A percentile compares a stretch with the other conserved stretches of the same genome.
Conservation (phyloP, 495 filamentous ascomycete species). For the Aspergillus carlsbadensis region DNA sequence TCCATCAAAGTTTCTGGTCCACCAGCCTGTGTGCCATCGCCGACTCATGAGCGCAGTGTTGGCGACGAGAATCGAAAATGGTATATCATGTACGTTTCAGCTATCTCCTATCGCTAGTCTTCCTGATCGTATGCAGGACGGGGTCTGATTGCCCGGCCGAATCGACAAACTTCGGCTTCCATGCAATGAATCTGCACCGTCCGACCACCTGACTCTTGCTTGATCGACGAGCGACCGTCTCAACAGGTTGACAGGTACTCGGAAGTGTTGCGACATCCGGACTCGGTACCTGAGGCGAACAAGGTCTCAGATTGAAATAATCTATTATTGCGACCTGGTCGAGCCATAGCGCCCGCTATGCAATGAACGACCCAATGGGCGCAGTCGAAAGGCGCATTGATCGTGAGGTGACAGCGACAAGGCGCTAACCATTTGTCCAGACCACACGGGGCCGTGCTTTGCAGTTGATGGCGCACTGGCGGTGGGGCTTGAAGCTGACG, state of each 20-base stretch:
- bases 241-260: too few species aligned
- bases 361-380: neutral
- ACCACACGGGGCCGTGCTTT: conserved; percentile 13
- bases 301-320: neutral
- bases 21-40: neutral
- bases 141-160: neutral
- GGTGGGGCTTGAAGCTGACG: conserved; percentile 16
- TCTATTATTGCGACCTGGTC: neutral
- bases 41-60: neutral
- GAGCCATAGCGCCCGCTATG: conserved; percentile 3
- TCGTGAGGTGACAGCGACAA: conserved; percentile 7
- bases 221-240: neutral
- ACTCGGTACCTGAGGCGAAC: conserved; percentile 7
- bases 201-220: conserved; percentile 5
- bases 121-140: neutral
- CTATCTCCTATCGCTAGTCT: neutral
- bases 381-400: neutral
- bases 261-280: neutral
- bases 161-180: conserved; percentile 13
- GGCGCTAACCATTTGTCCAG: conserved; percentile 6
- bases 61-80: neutral
- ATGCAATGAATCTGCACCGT: conserved; percentile 12
- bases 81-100: neutral
- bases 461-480: conserved; percentile 7
- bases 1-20: conserved; percentile 1